Base-by-base conservation (phyloP, 2,329 filamentous ascomycete genomes). In the Claviceps sorghi region DNA sequence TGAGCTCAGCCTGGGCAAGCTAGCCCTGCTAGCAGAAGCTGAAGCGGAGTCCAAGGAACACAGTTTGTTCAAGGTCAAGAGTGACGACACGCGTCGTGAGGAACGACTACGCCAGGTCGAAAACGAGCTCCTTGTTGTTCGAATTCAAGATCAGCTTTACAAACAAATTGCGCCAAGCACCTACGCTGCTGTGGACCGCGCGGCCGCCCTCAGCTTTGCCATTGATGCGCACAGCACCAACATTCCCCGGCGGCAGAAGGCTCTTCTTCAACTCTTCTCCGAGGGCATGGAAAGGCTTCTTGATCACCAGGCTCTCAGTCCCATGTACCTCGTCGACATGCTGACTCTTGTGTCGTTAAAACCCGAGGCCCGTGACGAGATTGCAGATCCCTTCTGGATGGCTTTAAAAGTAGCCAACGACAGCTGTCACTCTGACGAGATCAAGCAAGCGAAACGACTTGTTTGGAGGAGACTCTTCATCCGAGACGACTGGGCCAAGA, bases 391-490 rank as follows among this genome's bases (percentile, higher is more conserved):
- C 56, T 96, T 94, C 64, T 86, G 80, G 65, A 72, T 85, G 55
- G 89, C 89, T 22, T 74, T 95, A 19, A 72, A 76, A 61, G 78
- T 76, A 51, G 78, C 70, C 61, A 75, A 71, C 66, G 76, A 71
- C 62, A 79, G 70, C 58, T 76, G 74, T 59, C 73, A 66, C 59
- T 72, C 70, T 57, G 81, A 72, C 19, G 75, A 78, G n/a, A 74
- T 78, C 46, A 75, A 76, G 56, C 75, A 83, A 57, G 76, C 76
- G 5, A 73, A 75, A 64, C 69, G 72, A 17, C 69, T 81, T 41
- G 86, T 97, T 56, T 98, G 93, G 93, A 84, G 93, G 62, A 81
- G 93, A 51, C 84, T 88, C 55, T 86, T 86, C 61, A 77, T 91
- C 58, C 80, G 83, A 49, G 90, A 96, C 64, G 80, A 96, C 63